Percentiles rank a stretch among this genome's conserved stretches.
These are phyloP conservation scores for Neurospora sp. DNA, from an alignment of 495 filamentous ascomycete species.

Conservation along the genomic window DNA sequence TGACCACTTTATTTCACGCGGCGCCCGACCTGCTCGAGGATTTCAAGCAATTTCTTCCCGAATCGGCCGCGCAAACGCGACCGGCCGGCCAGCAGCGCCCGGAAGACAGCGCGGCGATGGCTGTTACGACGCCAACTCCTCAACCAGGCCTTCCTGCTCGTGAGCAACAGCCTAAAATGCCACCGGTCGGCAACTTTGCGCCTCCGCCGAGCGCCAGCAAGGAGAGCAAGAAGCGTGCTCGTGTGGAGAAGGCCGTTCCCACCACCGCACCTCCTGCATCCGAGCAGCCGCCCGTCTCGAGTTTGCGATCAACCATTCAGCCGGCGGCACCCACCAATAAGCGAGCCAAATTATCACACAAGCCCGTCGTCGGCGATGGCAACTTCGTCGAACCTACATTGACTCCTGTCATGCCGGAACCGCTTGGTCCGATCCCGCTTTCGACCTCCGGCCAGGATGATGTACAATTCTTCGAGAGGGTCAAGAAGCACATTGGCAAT, in stretches of 20 bases:
- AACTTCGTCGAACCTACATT: conserved; percentile 76
- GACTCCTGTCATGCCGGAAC: conserved; percentile 76
- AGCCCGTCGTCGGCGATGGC: conserved; percentile 47
- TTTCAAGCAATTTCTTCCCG: conserved; percentile 97
- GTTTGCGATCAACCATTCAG: conserved; percentile 21
- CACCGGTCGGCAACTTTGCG: conserved; percentile 88
- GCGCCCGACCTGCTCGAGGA: conserved; percentile 97
- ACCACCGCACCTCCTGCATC: conserved; percentile 14
- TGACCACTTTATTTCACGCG: conserved; percentile 83
- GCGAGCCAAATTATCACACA: conserved; percentile 53
- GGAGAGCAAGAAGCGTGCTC: conserved; percentile 64
- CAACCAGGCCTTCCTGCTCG: conserved; percentile 34
- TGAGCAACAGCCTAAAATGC: conserved; percentile 55
- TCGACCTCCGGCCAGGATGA: conserved; percentile 59
- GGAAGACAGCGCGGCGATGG: conserved; percentile 53
- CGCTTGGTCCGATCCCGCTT: conserved; percentile 62
- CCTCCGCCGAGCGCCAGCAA: conserved; percentile 67
- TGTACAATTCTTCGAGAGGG: conserved; percentile 85
- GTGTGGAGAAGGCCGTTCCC: conserved; percentile 29
- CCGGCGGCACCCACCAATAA: conserved; percentile 33
- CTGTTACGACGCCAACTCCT: conserved; percentile 39
- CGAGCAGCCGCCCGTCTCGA: conserved; percentile 25
- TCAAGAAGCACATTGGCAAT: conserved; percentile 92
- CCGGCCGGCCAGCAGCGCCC: conserved; percentile 39
- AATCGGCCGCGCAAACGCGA: conserved; percentile 86